Conservation (phyloP, 768 basidiomycete genomes). For the Kwoniella heveanensis region DNA sequence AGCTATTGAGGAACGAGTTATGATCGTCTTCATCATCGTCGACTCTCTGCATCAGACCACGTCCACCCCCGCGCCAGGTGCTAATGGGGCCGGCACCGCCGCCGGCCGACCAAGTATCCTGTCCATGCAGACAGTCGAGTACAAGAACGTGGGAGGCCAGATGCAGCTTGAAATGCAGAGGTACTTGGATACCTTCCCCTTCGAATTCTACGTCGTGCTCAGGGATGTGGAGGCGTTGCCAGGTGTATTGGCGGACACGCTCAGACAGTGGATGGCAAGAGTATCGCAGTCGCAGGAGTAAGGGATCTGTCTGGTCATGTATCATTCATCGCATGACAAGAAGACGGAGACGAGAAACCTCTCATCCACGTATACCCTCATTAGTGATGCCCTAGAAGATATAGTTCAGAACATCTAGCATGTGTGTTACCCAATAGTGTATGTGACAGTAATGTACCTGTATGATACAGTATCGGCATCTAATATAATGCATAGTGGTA, state of each 20-base stretch:
- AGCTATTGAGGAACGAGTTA: slow-evolving; percentile 84
- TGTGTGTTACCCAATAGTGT: too few relatives aligned
- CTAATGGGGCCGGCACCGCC: slow-evolving; percentile 20
- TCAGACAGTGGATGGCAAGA: slow-evolving; percentile 70
- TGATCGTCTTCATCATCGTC: slow-evolving; percentile 94
- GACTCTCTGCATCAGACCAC: slow-evolving; percentile 71
- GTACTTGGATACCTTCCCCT: slow-evolving; percentile 95
- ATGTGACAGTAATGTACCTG: too few relatives aligned
- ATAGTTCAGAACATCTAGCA: too few relatives aligned
- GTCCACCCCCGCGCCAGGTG: slow-evolving; percentile 31
- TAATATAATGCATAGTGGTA: too few relatives aligned
- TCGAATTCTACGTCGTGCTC: slow-evolving; percentile 93
- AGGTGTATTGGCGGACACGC: slow-evolving; percentile 79
- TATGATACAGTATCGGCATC: too few relatives aligned
- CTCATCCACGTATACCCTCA: too few relatives aligned
- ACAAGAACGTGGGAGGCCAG: slow-evolving; percentile 65
- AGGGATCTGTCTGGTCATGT: too few relatives aligned
- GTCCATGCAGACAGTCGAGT: slow-evolving; percentile 87
- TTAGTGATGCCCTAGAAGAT: too few relatives aligned
- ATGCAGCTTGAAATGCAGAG: slow-evolving; percentile 86
- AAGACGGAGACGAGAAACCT: too few relatives aligned
- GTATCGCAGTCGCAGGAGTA: slow-evolving; percentile 52
- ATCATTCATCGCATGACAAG: too few relatives aligned
- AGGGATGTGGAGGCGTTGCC: slow-evolving; percentile 87
- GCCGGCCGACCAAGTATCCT: slow-evolving; percentile 70